Conservation (phyloP, 2,329 filamentous ascomycete genomes). For the Magnaporthiopsis incrustans region DNA sequence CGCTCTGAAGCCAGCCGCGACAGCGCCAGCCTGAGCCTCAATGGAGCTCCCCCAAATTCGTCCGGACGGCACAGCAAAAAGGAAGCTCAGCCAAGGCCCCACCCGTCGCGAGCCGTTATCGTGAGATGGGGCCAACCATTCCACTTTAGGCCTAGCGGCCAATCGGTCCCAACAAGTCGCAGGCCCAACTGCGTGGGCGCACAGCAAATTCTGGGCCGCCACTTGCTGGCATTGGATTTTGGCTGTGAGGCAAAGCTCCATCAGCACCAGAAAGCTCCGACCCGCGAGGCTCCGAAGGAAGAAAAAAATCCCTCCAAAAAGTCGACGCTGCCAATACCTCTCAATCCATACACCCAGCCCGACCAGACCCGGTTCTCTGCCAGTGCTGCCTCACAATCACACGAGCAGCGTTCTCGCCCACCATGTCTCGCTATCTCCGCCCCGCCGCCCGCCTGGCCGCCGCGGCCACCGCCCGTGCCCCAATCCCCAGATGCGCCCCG, state of each 20-base stretch:
- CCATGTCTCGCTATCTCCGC: conserved; percentile 39
- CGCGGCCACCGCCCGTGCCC: conserved; percentile 18
- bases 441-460: conserved; percentile 34
- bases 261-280: conserved; percentile 4
- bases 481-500: conserved; percentile 17
- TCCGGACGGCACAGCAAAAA: neutral
- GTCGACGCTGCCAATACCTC: neutral
- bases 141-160: neutral
- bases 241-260: conserved; percentile 2
- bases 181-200: conserved; percentile 4
- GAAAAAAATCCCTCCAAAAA: conserved; percentile 4
- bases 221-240: neutral
- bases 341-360: neutral
- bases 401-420: conserved; percentile 8
- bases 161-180: conserved; percentile 7
- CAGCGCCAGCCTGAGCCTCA: neutral
- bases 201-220: neutral
- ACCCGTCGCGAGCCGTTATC: neutral
- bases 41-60: neutral
- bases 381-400: neutral
- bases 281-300: conserved; percentile 3
- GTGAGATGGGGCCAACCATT: conserved; percentile 1
- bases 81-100: neutral
- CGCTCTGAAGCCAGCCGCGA: too few relatives aligned
- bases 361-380: neutral